Evolutionary conservation across 331 rosid species (phyloP).

Genomic region (Acacia pycnantha): DNA sequence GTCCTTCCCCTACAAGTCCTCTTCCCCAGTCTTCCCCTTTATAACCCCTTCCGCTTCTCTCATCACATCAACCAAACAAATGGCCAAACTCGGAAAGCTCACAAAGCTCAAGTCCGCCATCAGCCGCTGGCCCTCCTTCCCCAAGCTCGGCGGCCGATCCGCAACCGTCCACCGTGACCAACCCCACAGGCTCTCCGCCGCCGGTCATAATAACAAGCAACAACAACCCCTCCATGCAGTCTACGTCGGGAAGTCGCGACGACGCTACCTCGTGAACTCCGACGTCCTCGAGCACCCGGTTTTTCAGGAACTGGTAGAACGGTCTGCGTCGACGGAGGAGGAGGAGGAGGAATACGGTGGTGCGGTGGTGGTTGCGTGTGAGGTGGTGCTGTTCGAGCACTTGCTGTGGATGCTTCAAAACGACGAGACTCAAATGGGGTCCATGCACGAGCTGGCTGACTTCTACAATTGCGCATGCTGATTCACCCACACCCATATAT

Average conservation of each 20-base stretch:
- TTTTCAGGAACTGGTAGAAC: constrained; percentile 74
- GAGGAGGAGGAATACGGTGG: neutral
- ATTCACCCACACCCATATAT: neutral
- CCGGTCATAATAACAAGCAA: neutral
- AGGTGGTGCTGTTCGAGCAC: constrained; percentile 92
- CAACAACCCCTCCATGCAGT: constrained; percentile 47
- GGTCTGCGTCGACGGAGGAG: constrained; percentile 15
- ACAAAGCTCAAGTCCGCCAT: constrained; percentile 87
- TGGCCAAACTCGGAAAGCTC: constrained; percentile 77
- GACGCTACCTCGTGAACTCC: constrained; percentile 68
- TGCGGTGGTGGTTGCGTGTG: constrained; percentile 59
- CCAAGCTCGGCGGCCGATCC: constrained; percentile 55
- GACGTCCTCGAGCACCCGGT: constrained; percentile 69
- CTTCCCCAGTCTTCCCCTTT: constrained; percentile 27
- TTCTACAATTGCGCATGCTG: constrained; percentile 66
- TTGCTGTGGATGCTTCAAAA: constrained; percentile 89
- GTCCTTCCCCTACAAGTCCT: neutral
- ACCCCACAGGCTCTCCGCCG: neutral
- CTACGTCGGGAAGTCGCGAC: constrained; percentile 72
- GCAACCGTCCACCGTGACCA: constrained; percentile 26
- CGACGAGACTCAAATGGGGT: constrained; percentile 65
- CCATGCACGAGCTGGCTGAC: constrained; percentile 79
- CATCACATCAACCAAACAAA: constrained; percentile 14
- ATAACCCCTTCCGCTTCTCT: constrained; percentile 39
- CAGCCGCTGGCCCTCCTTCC: constrained; percentile 76